These are phyloP conservation scores for Rhynchosporium secalis DNA, from an alignment of 2,329 filamentous ascomycete genomes.

Conservation along the genomic window DNA sequence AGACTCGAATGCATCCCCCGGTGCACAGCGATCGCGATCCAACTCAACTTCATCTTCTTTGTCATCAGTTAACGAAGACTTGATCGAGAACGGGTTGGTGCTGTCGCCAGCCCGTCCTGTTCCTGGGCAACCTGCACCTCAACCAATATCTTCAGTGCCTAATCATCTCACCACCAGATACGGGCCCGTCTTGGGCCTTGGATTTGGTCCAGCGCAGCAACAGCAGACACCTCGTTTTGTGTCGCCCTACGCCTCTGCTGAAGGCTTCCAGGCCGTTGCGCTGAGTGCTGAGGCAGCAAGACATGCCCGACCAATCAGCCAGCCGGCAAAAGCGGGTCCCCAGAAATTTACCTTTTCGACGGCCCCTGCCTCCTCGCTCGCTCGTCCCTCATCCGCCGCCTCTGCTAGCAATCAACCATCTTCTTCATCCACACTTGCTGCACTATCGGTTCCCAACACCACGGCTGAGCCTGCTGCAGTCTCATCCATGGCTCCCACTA, in stretches of 20 bases:
- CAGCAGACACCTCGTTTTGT: conserved; percentile 22
- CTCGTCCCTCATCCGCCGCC: conserved; percentile 8
- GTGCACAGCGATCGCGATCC: conserved; percentile 30
- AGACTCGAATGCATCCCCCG: conserved; percentile 8
- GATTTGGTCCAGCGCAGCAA: conserved; percentile 18
- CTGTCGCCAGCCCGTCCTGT: conserved; percentile 5
- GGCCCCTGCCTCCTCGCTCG: background rate
- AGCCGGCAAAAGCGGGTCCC: conserved; percentile 29
- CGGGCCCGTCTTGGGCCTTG: conserved; percentile 15
- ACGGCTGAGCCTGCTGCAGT: conserved; percentile 15
- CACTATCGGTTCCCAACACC: conserved; percentile 22
- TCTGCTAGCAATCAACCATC: conserved; percentile 12
- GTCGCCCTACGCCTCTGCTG: conserved; percentile 32
- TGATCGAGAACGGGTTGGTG: conserved; percentile 27
- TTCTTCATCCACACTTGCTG: conserved; percentile 21
- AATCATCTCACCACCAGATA: conserved; percentile 8
- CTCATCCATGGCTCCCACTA: conserved; percentile 26
- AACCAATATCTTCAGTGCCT: background rate
- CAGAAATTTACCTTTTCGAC: conserved; percentile 35
- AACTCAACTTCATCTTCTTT: conserved; percentile 42
- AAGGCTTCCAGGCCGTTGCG: conserved; percentile 29
- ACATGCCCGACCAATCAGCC: conserved; percentile 33
- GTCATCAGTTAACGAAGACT: conserved; percentile 40
- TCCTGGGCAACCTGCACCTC: background rate
- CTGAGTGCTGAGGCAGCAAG: conserved; percentile 35